Evolutionary conservation across 805 yeast species (phyloP), one percentile per base, ranked within the genome.

Genomic region (Clavispora vitiphila): DNA sequence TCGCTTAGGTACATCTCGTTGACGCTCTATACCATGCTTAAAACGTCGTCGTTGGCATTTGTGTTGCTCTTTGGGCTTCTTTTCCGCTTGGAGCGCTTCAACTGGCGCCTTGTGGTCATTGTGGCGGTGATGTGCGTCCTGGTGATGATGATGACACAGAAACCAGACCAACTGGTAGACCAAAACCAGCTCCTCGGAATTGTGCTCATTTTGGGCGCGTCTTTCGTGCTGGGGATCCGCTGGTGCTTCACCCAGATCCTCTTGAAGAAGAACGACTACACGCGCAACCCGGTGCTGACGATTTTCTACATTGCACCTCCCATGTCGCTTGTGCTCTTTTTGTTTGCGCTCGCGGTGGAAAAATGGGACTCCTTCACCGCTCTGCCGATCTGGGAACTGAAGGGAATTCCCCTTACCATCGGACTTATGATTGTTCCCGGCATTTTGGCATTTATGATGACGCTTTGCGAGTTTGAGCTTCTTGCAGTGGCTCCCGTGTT

Each of bases 181-280:
- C 51, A 49, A 37, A 42, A 44, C 44, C 62, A 43, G 42, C 56
- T 47, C 27, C 10, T 82, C 2, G 98, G 99, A 2, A 79, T 88
- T 18, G 40, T 79, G 2, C 65, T 89, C 21, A 97, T 91, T 1
- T 64, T 93, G 22, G 65, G 76, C 2, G 90, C 96, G 4, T 79
- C 95, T 2, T 74, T 84, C 58, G 75, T 88, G 65, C 82, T 93
- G 12, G 99, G 99, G 0, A 67, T 93, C 39, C 76, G 99, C 48
- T 93, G 99, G 99, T 91, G 96, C 1, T 77, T 90, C 47, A 89
- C 98, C 1, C 98, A 93, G 57, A 61, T 93, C 18, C 71, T 91
- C 26, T 66, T 93, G 38, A 83, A 76, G 50, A 72, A 68, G 34
- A 80, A 80, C 49, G 71, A 69, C 21, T 65, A 78, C 40, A 77